These are phyloP conservation scores for Globisporangium rhizosaccharum DNA, from an alignment of 352 stramenopile species.

Conservation along the genomic window DNA sequence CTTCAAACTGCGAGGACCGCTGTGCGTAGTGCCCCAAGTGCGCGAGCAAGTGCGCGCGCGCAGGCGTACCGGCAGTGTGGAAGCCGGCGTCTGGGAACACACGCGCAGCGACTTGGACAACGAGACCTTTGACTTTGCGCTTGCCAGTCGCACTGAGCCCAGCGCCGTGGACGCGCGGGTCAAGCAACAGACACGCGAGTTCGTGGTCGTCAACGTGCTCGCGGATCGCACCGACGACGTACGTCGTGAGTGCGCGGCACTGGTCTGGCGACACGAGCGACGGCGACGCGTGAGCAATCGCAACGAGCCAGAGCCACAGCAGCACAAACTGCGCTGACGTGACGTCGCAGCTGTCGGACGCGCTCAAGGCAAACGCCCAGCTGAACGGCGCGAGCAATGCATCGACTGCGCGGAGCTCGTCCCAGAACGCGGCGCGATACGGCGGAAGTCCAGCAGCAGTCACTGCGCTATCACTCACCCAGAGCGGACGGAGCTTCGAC, in stretches of 20 bases:
- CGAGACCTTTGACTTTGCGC: conserved; percentile 38
- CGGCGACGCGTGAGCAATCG: conserved; percentile 10
- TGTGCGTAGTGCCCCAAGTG: conserved; percentile 36
- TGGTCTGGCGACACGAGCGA: conserved; percentile 13
- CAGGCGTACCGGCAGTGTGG: conserved; percentile 5
- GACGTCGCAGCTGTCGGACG: conserved; percentile 17
- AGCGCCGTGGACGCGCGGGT: conserved; percentile 33
- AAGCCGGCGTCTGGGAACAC: conserved; percentile 20
- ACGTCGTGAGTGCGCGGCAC: conserved; percentile 6
- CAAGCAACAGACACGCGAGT: conserved; percentile 39
- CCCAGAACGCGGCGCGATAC: conserved; percentile 27
- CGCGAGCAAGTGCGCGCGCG: conserved; percentile 22
- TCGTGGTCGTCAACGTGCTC: conserved; percentile 23
- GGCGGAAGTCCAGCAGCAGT: not conserved
- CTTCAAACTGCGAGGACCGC: conserved; percentile 29
- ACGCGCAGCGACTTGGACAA: conserved; percentile 28
- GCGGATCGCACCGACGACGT: conserved; percentile 12
- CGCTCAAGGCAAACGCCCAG: conserved; percentile 38
- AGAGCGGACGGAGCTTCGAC: conserved; percentile 17
- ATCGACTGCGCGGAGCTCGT: conserved; percentile 24
- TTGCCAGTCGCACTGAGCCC: conserved; percentile 35
- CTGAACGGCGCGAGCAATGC: conserved; percentile 33
- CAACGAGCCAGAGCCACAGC: conserved; percentile 42
- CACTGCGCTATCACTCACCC: conserved; percentile 6
- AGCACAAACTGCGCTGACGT: conserved; percentile 38